Percentiles rank a stretch among this genome's conserved stretches.
phyloP scores from a whole-genome alignment of 305 asterid genomes.

The Fraxinus greggii region DNA sequence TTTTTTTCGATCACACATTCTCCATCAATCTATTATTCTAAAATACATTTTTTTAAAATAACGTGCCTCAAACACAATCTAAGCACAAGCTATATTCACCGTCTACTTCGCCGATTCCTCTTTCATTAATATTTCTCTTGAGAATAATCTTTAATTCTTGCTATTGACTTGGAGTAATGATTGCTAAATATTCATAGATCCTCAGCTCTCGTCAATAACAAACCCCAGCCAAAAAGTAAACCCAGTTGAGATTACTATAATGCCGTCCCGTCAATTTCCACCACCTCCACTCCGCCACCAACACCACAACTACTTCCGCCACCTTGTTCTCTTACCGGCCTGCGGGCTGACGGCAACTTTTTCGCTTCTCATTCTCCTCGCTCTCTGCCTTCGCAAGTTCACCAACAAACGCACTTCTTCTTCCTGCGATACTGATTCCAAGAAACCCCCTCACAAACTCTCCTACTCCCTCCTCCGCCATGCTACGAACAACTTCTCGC shows the following conservation, averaged over 20 bases:
- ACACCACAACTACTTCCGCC: constrained; percentile 28
- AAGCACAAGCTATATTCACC: neutral
- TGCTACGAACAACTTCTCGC: constrained; percentile 71
- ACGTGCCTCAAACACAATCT: no score
- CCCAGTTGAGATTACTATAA: constrained; percentile 24
- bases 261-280: constrained; percentile 70
- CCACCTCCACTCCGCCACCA: constrained; percentile 31
- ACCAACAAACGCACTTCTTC: constrained; percentile 72
- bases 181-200: neutral
- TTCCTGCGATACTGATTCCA: constrained; percentile 60
- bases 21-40: no score
- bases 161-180: neutral
- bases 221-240: neutral
- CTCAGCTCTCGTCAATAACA: constrained; percentile 13
- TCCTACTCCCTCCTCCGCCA: constrained; percentile 74
- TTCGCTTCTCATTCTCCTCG: constrained; percentile 50
- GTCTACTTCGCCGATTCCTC: neutral
- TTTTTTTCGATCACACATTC: no score
- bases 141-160: neutral
- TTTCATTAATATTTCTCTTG: neutral
- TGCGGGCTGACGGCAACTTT: constrained; percentile 67
- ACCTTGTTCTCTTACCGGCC: constrained; percentile 49
- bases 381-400: constrained; percentile 62
- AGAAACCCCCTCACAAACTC: constrained; percentile 64
- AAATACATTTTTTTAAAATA: no score